phyloP scores from a whole-genome alignment of 2,329 filamentous ascomycete species.

The Fusarium armeniacum region DNA sequence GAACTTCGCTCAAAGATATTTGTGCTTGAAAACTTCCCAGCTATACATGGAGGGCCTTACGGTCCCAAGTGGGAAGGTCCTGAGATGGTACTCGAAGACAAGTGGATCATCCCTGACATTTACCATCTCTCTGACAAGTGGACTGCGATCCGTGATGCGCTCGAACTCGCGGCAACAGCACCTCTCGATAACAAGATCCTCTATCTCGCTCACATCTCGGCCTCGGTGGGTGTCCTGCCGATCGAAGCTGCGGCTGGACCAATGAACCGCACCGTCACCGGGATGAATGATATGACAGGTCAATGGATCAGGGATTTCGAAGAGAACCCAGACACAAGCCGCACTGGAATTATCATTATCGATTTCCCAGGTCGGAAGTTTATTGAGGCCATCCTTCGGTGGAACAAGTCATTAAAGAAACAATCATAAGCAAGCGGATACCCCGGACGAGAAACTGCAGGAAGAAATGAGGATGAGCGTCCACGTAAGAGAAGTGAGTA shows the following conservation, averaged over 20 bases:
- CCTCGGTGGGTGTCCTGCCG: constrained; percentile 63
- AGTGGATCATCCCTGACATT: constrained; percentile 61
- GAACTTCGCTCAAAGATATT: constrained; percentile 62
- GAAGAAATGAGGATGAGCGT: not conserved
- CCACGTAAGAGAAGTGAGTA: constrained; percentile 6
- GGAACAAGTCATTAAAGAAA: constrained; percentile 55
- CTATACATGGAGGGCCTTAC: constrained; percentile 52
- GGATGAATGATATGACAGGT: constrained; percentile 66
- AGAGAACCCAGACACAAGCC: constrained; percentile 46
- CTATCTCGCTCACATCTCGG: constrained; percentile 63
- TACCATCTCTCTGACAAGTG: constrained; percentile 63
- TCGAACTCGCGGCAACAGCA: constrained; percentile 56
- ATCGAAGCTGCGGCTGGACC: constrained; percentile 65
- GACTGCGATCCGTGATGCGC: constrained; percentile 58
- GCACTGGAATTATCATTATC: constrained; percentile 63
- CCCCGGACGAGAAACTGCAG: not conserved
- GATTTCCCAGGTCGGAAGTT: constrained; percentile 63
- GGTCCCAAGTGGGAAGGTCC: constrained; percentile 62
- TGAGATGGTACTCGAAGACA: constrained; percentile 63
- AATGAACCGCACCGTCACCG: constrained; percentile 57
- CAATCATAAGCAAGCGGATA: constrained; percentile 4
- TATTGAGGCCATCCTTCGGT: constrained; percentile 59
- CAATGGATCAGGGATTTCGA: constrained; percentile 57
- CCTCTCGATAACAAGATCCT: constrained; percentile 55
- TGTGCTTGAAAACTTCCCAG: constrained; percentile 63